Conservation (phyloP, 2,329 filamentous ascomycete species). For the Xylaria sp. region DNA sequence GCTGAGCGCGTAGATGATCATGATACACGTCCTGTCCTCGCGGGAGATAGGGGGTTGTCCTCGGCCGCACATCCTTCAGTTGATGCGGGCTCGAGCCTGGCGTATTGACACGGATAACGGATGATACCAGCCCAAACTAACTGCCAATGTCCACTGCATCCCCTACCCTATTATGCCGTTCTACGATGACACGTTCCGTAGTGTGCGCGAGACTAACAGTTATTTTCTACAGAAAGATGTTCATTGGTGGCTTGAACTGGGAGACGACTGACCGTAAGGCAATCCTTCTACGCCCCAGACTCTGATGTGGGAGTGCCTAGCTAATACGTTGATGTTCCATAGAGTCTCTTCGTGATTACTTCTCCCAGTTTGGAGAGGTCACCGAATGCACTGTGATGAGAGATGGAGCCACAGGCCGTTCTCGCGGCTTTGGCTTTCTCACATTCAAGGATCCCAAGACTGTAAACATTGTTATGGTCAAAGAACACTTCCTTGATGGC, state of each 20-base stretch:
- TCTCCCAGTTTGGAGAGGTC: conserved; percentile 95
- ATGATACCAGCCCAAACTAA: conserved; percentile 2
- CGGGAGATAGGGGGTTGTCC: conserved; percentile 17
- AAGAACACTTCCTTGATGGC: conserved; percentile 95
- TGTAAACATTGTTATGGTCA: conserved; percentile 99
- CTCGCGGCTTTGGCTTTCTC: conserved; percentile 92
- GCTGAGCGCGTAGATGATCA: conserved; percentile 22
- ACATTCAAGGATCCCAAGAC: conserved; percentile 98
- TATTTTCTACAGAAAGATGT: conserved; percentile 78
- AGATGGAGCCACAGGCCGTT: conserved; percentile 87
- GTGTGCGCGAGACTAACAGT: conserved; percentile 22
- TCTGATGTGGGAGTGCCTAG: not conserved
- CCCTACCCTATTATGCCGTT: conserved; percentile 4
- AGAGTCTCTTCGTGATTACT: conserved; percentile 97
- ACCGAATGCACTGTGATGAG: conserved; percentile 99
- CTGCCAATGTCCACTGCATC: conserved; percentile 16
- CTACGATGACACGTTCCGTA: conserved; percentile 12
- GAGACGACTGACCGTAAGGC: conserved; percentile 94
- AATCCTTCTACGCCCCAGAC: not conserved
- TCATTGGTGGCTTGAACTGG: conserved; percentile 98
- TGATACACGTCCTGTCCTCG: conserved; percentile 17
- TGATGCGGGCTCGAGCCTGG: conserved; percentile 7
- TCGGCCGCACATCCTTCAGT: conserved; percentile 4
- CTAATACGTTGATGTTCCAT: conserved; percentile 22
- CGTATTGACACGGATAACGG: conserved; percentile 23